A percentile compares a stretch with the other conserved stretches of the same genome.
Evolutionary conservation across 2,329 filamentous ascomycete genomes (phyloP).

Genomic region (Stenocarpella maydis): DNA sequence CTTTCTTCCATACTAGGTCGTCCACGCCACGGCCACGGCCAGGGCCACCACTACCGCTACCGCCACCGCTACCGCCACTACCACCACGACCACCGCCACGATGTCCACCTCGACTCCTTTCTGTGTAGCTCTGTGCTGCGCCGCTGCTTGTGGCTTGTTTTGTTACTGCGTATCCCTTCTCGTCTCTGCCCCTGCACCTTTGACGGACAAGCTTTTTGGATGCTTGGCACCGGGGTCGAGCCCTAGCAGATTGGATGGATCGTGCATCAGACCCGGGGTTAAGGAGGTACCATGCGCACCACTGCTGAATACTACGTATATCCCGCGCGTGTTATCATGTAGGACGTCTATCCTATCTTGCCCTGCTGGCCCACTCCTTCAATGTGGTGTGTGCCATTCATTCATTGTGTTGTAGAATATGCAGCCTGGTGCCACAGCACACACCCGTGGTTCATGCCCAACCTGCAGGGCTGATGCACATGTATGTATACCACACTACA

Average conservation of each 20-base stretch:
- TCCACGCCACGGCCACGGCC: too few species aligned
- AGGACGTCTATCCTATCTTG: background rate
- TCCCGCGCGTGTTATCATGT: background rate
- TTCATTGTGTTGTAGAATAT: too few species aligned
- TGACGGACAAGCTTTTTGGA: slow-evolving; percentile 26
- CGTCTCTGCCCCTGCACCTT: background rate
- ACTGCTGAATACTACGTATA: background rate
- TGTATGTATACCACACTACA: too few species aligned
- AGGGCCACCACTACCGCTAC: too few species aligned
- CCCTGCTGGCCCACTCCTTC: background rate
- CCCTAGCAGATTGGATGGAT: slow-evolving; percentile 21
- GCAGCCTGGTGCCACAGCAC: slow-evolving; percentile 5
- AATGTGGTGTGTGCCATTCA: background rate
- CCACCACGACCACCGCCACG: background rate
- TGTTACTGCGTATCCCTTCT: background rate
- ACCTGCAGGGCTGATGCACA: background rate
- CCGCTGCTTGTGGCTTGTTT: too few species aligned
- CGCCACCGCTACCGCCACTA: background rate
- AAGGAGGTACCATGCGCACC: background rate
- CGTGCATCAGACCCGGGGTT: background rate
- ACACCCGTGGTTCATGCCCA: slow-evolving; percentile 7
- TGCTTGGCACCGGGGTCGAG: slow-evolving; percentile 12
- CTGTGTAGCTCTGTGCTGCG: background rate
- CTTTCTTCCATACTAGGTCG: background rate
- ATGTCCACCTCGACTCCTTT: background rate